Evolutionary conservation across 2,329 filamentous ascomycete species (phyloP).

Genomic region (Fusarium sp.): DNA sequence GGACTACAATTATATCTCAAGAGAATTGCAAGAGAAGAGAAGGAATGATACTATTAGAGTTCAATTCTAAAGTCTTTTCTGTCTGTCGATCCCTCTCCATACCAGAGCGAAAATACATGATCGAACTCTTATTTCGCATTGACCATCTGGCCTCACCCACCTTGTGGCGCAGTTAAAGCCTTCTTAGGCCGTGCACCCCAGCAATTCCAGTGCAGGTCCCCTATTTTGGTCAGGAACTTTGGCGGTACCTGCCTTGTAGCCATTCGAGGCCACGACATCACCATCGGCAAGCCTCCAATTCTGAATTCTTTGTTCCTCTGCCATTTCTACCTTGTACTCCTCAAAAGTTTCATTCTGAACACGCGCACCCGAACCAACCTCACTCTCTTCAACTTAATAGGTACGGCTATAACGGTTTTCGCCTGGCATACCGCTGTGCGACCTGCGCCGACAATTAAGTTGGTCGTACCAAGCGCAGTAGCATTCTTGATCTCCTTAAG

Average conservation of each 20-base stretch:
- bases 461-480: slow-evolving; percentile 13
- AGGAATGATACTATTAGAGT: neutral
- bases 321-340: neutral
- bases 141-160: slow-evolving; percentile 7
- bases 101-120: slow-evolving; percentile 2
- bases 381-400: slow-evolving; percentile 10
- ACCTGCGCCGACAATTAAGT: slow-evolving; percentile 18
- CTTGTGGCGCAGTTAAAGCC: slow-evolving; percentile 29
- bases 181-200: slow-evolving; percentile 9
- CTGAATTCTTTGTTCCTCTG: slow-evolving; percentile 25
- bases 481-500: slow-evolving; percentile 14
- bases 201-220: slow-evolving; percentile 25
- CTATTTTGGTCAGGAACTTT: slow-evolving; percentile 37
- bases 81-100: slow-evolving; percentile 5
- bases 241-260: slow-evolving; percentile 15
- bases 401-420: slow-evolving; percentile 24
- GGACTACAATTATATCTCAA: too few relatives aligned
- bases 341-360: neutral
- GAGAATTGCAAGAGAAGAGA: neutral
- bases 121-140: slow-evolving; percentile 17
- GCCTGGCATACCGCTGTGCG: slow-evolving; percentile 20
- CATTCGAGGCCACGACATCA: slow-evolving; percentile 43
- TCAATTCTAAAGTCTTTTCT: neutral
- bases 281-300: slow-evolving; percentile 11
- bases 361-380: neutral